phyloP scores from a whole-genome alignment of 352 stramenopile genomes.

The Phytophthora meadii region DNA sequence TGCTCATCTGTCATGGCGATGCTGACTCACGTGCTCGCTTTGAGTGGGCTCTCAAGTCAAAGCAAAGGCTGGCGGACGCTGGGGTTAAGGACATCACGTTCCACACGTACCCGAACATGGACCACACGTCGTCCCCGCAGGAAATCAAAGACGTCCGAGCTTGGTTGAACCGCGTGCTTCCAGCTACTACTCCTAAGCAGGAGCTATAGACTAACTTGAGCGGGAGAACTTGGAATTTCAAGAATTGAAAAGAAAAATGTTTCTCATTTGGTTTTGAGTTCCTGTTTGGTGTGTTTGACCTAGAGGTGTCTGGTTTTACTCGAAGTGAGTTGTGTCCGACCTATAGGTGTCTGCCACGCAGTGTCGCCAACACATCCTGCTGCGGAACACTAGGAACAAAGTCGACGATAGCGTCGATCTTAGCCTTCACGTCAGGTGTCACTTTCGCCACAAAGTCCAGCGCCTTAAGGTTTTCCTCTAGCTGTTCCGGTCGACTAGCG shows the following conservation, averaged over 20 bases:
- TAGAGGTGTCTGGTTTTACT: neutral
- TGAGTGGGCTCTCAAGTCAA: constrained; percentile 49
- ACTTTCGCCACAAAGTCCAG: constrained; percentile 49
- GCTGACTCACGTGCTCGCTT: constrained; percentile 59
- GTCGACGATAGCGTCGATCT: constrained; percentile 36
- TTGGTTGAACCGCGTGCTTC: constrained; percentile 62
- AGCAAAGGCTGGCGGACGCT: constrained; percentile 47
- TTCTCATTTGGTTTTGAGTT: neutral
- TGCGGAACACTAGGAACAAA: constrained; percentile 6
- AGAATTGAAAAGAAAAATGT: neutral
- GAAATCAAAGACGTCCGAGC: constrained; percentile 60
- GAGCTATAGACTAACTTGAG: constrained; percentile 13
- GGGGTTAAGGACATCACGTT: constrained; percentile 69
- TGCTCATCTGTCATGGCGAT: constrained; percentile 79
- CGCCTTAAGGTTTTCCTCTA: constrained; percentile 66
- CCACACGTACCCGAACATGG: constrained; percentile 64
- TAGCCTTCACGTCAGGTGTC: constrained; percentile 46
- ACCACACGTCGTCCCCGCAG: constrained; percentile 55
- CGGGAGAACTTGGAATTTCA: no score
- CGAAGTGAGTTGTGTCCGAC: neutral
- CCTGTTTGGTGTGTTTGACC: no score
- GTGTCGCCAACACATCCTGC: constrained; percentile 1
- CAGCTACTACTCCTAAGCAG: constrained; percentile 18
- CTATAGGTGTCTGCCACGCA: constrained; percentile 12
- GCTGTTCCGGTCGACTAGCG: constrained; percentile 49